A percentile compares a stretch with the other conserved stretches of the same genome.
Conservation (phyloP, 1,139 yeast species). For the Torulaspora pretoriensis region DNA sequence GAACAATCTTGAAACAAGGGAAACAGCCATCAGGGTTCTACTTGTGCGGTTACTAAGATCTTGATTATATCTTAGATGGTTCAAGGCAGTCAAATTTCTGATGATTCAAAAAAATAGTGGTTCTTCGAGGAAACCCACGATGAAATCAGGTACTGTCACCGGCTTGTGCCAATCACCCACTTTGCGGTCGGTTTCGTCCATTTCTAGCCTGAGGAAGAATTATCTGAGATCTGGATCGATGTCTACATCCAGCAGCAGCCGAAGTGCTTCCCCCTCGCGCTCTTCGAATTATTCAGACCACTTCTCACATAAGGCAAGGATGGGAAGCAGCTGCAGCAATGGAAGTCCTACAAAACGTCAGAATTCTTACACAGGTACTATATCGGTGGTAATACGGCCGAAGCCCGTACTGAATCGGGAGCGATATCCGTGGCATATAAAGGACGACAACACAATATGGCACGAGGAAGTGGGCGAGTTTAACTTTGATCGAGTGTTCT, state of each 20-base stretch:
- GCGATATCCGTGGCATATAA: slow-evolving; percentile 42
- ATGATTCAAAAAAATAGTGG: slow-evolving; percentile 16
- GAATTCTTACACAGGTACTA: slow-evolving; percentile 36
- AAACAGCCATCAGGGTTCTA: background rate
- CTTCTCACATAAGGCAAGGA: slow-evolving; percentile 14
- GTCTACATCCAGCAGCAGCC: slow-evolving; percentile 18
- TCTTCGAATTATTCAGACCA: slow-evolving; percentile 19
- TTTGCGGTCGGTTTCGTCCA: slow-evolving; percentile 18
- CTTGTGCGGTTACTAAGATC: background rate
- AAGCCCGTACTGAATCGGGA: slow-evolving; percentile 34
- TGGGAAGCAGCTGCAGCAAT: slow-evolving; percentile 4
- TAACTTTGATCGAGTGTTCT: slow-evolving; percentile 73
- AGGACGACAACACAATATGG: slow-evolving; percentile 41
- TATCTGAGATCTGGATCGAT: slow-evolving; percentile 21
- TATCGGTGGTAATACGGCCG: slow-evolving; percentile 39
- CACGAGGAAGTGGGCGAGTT: slow-evolving; percentile 56
- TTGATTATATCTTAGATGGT: background rate
- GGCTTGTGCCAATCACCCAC: slow-evolving; percentile 21
- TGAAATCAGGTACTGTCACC: slow-evolving; percentile 8
- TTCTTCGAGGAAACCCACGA: slow-evolving; percentile 12
- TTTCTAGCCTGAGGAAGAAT: slow-evolving; percentile 18
- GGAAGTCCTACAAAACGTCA: slow-evolving; percentile 11
- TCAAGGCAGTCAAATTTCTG: background rate
- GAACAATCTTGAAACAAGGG: slow-evolving; percentile 3
- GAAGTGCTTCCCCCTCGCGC: slow-evolving; percentile 20